Evolutionary conservation across 2,329 filamentous ascomycete genomes (phyloP).

Genomic region (Arthrocladium fulminans): DNA sequence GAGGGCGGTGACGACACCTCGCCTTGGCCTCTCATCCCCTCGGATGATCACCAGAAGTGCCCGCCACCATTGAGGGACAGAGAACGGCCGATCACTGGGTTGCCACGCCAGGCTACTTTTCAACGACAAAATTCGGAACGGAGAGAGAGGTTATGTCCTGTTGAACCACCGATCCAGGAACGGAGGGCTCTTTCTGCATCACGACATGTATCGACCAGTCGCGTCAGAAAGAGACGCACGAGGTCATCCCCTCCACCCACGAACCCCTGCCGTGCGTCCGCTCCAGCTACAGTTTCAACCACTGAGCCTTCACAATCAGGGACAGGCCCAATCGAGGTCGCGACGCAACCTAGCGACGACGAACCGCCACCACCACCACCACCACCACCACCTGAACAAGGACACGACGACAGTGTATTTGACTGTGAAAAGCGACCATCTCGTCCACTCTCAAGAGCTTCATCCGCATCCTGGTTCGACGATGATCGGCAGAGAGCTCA

Average conservation of each 20-base stretch:
- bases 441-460: conserved; percentile 40
- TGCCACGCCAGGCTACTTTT: conserved; percentile 71
- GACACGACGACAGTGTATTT: conserved; percentile 5
- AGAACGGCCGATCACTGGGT: conserved; percentile 50
- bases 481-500: conserved; percentile 25
- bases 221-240: conserved; percentile 31
- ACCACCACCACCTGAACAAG: conserved; percentile 21
- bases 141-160: conserved; percentile 61
- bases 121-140: conserved; percentile 74
- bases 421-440: conserved; percentile 25
- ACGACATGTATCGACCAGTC: conserved; percentile 11
- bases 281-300: conserved; percentile 26
- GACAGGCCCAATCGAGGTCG: conserved; percentile 4
- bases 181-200: conserved; percentile 62
- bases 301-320: conserved; percentile 16
- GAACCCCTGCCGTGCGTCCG: conserved; percentile 30
- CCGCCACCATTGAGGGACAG: neutral
- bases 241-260: conserved; percentile 33
- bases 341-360: neutral
- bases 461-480: conserved; percentile 25
- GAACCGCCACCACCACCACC: too few relatives aligned
- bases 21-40: neutral
- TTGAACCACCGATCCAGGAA: conserved; percentile 55
- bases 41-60: neutral
- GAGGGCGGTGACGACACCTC: neutral